Evolutionary conservation across 2,329 filamentous ascomycete species (phyloP), one percentile per base, ranked within the genome.

Genomic region (Penicillium sp.): DNA sequence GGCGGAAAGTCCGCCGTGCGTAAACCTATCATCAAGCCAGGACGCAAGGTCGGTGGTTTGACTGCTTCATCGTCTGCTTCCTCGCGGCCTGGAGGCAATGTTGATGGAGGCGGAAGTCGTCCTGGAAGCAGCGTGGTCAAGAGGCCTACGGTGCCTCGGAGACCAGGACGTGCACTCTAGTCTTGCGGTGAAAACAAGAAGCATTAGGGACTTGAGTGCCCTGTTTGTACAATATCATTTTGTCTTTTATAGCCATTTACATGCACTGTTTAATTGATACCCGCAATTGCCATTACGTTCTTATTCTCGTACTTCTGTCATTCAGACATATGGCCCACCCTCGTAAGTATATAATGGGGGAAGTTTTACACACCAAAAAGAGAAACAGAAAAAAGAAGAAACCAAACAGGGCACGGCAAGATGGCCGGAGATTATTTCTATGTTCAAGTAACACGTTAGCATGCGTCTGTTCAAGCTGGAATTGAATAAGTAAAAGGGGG

Each of bases 121-220:
- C 61, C 63, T 26, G 68, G 68, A 35, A 68, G 72, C 18, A 75
- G 72, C 53, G 74, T 75, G 48, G 74, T 76, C 10, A 76, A 71
- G 59, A 75, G 68, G 55, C 74, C 74, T 32, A 61, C 62, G 34
- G 61, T 72, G 11, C 68, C 68, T 26, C 68, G 72, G 47, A 69
- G 69, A 49, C 67, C 69, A 7, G 72, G 74, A 16, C 68, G 74
- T 46, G 71, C 68, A 5, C 73, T 75, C 42, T 72, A 64, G 29
- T 37, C 18, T 40, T 49, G 46, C 6, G 7, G 35, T 13, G 6
- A 5, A 40, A 49, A 14, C 9, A 18, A 24, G 7, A n/a, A 37
- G 1, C 18, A 18, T 24, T 29, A 34, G 26, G 50, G 24, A 16
- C 10, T 40, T 43, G n/a, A 37, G n/a, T 22, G 38, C n/a, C 46